Evolutionary conservation across 176 grass and related monocot genomes (phyloP).

Genomic region (Thalia dealbata): DNA sequence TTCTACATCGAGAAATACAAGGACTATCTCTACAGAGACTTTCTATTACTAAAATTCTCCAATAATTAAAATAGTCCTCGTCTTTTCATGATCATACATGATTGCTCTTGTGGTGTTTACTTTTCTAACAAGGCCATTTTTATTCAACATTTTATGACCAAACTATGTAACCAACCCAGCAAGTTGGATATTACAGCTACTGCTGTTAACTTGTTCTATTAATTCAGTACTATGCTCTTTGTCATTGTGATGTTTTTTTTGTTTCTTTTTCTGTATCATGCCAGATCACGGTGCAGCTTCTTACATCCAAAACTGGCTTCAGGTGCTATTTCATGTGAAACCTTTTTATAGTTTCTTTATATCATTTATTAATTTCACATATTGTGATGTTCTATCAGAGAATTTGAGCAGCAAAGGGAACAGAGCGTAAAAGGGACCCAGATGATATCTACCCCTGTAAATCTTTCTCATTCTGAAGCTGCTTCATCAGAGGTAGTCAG

Average conservation of each 20-base stretch:
- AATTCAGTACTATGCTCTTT: constrained; percentile 14
- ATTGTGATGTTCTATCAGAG: constrained; percentile 40
- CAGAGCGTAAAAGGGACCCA: constrained; percentile 50
- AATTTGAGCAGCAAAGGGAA: constrained; percentile 98
- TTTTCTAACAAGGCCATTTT: not conserved
- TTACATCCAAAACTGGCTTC: constrained; percentile 94
- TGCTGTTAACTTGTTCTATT: not conserved
- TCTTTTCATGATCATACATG: not conserved
- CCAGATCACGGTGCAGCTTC: constrained; percentile 90
- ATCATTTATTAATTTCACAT: constrained; percentile 20
- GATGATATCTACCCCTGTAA: constrained; percentile 60
- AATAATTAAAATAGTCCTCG: too few species aligned
- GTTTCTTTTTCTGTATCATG: constrained; percentile 26
- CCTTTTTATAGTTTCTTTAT: not conserved
- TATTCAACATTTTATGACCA: not conserved
- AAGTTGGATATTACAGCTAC: not conserved
- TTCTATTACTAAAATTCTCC: too few species aligned
- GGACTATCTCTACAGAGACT: too few species aligned
- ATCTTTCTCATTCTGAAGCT: constrained; percentile 39
- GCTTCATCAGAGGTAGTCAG: constrained; percentile 39
- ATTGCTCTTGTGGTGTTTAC: not conserved
- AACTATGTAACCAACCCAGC: too few species aligned
- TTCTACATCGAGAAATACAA: too few species aligned
- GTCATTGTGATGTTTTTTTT: constrained; percentile 20
- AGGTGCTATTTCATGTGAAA: constrained; percentile 39